Percentiles rank a stretch among this genome's conserved stretches.
Evolutionary conservation across 345 rosid genomes (phyloP).

Genomic region (Raphanus raphanistrum): DNA sequence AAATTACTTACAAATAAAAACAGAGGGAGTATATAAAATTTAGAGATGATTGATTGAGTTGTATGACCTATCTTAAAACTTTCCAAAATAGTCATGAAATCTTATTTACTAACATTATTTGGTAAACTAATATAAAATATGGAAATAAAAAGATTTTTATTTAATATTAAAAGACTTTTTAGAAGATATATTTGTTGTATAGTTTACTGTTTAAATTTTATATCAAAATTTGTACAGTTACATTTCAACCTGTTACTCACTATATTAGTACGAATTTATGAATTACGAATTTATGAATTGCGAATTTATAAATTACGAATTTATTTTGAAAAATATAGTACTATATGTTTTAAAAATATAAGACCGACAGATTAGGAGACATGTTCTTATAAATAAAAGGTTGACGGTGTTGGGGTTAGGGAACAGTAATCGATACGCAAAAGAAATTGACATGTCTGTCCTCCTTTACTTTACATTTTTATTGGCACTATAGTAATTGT

Average conservation of each 20-base stretch:
- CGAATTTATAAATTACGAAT: background rate
- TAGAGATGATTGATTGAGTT: background rate
- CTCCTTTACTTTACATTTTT: background rate
- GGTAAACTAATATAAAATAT: background rate
- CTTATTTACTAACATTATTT: too few species aligned
- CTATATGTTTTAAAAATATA: background rate
- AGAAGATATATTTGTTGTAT: background rate
- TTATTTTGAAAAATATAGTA: background rate
- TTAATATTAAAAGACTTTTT: background rate
- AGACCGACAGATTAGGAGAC: conserved; percentile 33
- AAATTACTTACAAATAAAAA: too few species aligned
- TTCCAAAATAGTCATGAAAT: background rate
- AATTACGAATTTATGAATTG: background rate
- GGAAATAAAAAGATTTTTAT: background rate
- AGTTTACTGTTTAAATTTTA: background rate
- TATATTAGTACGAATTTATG: background rate
- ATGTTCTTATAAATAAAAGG: conserved; percentile 9
- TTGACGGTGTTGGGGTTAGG: conserved; percentile 12
- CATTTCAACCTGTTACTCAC: background rate
- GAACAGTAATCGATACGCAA: conserved; percentile 33
- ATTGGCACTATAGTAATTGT: conserved; percentile 25
- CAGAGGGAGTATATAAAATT: background rate
- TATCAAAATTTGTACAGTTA: background rate
- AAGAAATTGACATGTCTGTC: conserved; percentile 2
- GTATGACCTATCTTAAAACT: background rate